Base-by-base conservation (phyloP, 352 stramenopile species). In the Globisporangium solare region DNA sequence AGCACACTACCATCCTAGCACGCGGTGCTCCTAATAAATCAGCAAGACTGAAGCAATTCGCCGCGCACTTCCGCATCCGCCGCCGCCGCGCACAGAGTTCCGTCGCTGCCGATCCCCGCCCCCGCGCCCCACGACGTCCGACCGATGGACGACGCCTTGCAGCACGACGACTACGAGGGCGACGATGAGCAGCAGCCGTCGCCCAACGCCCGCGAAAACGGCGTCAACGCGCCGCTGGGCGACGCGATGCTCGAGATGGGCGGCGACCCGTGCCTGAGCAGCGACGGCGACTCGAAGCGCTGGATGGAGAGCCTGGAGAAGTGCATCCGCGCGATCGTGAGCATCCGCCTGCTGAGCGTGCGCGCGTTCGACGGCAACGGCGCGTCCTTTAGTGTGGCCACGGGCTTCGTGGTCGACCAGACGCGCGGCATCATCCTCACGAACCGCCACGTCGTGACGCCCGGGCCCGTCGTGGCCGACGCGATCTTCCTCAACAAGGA, bases 401-500 rank as follows among this genome's bases (percentile, higher is more conserved):
- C 89, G 15, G 91, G 91, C 21, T 97, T 97, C 52, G 85, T 97
- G 5, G 91, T 97, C 49, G 89, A 97, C 68, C 79, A 88, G 63
- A 66, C 79, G 60, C 76, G 83, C 12, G 89, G 91, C 6, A 68
- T 97, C 47, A 89, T 97, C 59, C 70, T 97, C 46, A 97, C 89
- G 18, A 97, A 97, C 63, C 86, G 91, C 52, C 91, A 97, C 70
- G 91, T 97, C 20, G 82, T 97, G 42, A 96, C 86, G 14, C 82
- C 84, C 22, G 89, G 88, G 1, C 91, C 91, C 0, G 80, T 95
- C 2, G 76, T 92, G 17, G 86, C 87, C 17, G 88, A 97, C 55
- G 88, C 88, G n/a, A 92, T 96, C 54, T 97, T 97, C 59, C 72
- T 95, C 39, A 97, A 96, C 66, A 97, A 97, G 66, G 91, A 97